phyloP scores from a whole-genome alignment of 306 rosid species.

The Lagenaria siceraria region DNA sequence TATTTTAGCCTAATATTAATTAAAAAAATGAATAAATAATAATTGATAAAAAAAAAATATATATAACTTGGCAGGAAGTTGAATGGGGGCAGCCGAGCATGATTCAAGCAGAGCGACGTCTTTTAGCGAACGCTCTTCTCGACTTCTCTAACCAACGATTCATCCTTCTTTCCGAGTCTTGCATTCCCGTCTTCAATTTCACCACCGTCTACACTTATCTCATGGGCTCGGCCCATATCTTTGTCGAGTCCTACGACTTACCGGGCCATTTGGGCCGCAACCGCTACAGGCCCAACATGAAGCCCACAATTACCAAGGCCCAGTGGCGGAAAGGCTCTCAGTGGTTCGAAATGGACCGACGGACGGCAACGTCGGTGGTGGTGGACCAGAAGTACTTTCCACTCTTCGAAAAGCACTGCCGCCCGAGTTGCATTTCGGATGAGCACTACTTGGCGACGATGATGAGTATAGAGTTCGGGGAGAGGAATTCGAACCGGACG shows the following conservation, averaged over 20 bases:
- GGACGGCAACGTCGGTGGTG: constrained; percentile 43
- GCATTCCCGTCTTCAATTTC: constrained; percentile 84
- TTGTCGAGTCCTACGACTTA: constrained; percentile 47
- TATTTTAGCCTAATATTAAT: too few species aligned
- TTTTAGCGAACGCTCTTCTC: constrained; percentile 67
- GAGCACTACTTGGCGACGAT: constrained; percentile 78
- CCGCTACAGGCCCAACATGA: constrained; percentile 44
- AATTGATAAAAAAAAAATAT: too few species aligned
- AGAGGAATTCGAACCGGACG: constrained; percentile 48
- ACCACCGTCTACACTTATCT: constrained; percentile 49
- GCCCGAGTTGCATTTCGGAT: constrained; percentile 48
- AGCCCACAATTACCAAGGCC: constrained; percentile 25
- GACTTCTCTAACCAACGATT: constrained; percentile 72
- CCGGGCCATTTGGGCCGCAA: constrained; percentile 54
- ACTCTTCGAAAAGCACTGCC: constrained; percentile 33
- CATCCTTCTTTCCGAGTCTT: constrained; percentile 60
- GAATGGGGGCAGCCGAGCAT: constrained; percentile 72
- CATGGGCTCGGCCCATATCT: constrained; percentile 35
- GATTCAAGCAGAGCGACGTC: constrained; percentile 77
- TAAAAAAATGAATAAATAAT: too few species aligned
- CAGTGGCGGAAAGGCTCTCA: constrained; percentile 88
- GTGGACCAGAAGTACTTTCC: constrained; percentile 48
- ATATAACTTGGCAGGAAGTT: constrained; percentile 34
- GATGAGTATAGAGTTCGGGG: constrained; percentile 35
- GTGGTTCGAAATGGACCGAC: constrained; percentile 76